A percentile compares a stretch with the other conserved stretches of the same genome.
These are phyloP conservation scores for Cyberlindnera mississippiensis DNA, from an alignment of 805 yeast species.

Conservation along the genomic window DNA sequence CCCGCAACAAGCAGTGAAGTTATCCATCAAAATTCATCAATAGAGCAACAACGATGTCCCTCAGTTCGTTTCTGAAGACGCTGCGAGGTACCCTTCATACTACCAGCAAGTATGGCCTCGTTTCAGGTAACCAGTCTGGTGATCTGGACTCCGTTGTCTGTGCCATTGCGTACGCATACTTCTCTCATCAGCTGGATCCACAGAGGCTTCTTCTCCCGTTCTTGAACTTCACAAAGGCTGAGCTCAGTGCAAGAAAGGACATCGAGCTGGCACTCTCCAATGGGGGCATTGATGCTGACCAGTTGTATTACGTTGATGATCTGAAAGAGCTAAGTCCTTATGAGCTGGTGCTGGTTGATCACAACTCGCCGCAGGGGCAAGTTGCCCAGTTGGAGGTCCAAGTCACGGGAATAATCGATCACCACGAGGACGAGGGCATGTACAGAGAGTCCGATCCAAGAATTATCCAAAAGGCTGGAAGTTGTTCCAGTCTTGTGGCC, in stretches of 20 bases:
- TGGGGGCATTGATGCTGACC: conserved; percentile 42
- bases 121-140: conserved; percentile 82
- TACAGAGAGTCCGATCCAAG: conserved; percentile 56
- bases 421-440: conserved; percentile 69
- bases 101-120: conserved; percentile 32
- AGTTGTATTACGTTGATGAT: conserved; percentile 68
- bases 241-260: conserved; percentile 69
- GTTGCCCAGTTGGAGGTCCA: conserved; percentile 25
- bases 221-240: conserved; percentile 65
- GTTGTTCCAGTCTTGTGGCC: conserved; percentile 75
- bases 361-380: conserved; percentile 61
- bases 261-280: conserved; percentile 48
- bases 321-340: conserved; percentile 29
- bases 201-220: conserved; percentile 44
- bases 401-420: conserved; percentile 73
- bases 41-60: too few species aligned
- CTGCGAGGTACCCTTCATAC: too few species aligned
- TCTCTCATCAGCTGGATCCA: conserved; percentile 36
- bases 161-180: conserved; percentile 69
- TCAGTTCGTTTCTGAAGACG: too few species aligned
- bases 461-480: conserved; percentile 59
- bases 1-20: too few species aligned
- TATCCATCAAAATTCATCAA: too few species aligned
- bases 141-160: conserved; percentile 84
- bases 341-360: conserved; percentile 66